These are phyloP conservation scores for Vigna hirtella DNA, from an alignment of 306 rosid genomes.

Conservation along the genomic window DNA sequence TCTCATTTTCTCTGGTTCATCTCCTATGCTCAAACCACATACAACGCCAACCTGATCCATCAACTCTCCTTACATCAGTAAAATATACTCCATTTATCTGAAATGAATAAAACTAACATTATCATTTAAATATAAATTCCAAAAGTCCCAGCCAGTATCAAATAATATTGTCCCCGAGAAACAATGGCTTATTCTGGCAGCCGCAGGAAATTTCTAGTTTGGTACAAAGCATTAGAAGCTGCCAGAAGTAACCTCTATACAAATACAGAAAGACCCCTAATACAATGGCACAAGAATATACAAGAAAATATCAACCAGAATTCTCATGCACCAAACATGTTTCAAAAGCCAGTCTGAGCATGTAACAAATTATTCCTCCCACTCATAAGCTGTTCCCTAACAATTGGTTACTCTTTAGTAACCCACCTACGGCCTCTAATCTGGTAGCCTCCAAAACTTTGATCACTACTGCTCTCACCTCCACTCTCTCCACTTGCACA, in stretches of 20 bases:
- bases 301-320: slow-evolving; percentile 19
- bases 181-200: slow-evolving; percentile 42
- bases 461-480: slow-evolving; percentile 95
- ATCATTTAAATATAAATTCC: slow-evolving; percentile 22
- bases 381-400: slow-evolving; percentile 32
- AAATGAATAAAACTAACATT: slow-evolving; percentile 19
- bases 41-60: not conserved
- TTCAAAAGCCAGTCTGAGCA: slow-evolving; percentile 38
- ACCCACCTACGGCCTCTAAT: slow-evolving; percentile 91
- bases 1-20: not conserved
- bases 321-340: slow-evolving; percentile 31
- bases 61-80: not conserved
- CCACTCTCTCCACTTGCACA: slow-evolving; percentile 90
- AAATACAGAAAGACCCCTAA: slow-evolving; percentile 36
- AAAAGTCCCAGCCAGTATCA: slow-evolving; percentile 34
- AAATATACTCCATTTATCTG: not conserved
- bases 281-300: slow-evolving; percentile 39
- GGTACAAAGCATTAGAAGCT: slow-evolving; percentile 36
- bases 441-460: slow-evolving; percentile 76
- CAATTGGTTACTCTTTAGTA: slow-evolving; percentile 72
- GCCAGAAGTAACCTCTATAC: slow-evolving; percentile 47
- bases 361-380: slow-evolving; percentile 35
- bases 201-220: slow-evolving; percentile 13
- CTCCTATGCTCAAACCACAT: not conserved
- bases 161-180: slow-evolving; percentile 31